Base-by-base conservation (phyloP, 164 flowering plant species). In the Sextonia rubra region DNA sequence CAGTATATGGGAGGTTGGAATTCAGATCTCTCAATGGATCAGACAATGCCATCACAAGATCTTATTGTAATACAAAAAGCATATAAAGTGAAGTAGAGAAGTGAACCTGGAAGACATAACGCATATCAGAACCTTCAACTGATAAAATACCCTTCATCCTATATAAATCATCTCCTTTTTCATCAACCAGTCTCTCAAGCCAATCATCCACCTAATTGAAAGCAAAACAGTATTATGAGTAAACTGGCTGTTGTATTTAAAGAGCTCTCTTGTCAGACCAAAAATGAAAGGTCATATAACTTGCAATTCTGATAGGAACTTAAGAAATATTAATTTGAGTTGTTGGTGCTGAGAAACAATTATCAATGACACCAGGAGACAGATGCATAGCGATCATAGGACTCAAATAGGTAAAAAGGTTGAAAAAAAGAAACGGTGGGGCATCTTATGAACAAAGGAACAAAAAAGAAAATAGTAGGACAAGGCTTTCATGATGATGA, bases 81-180 rank as follows among this genome's bases (percentile, higher is more conserved):
- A 32, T 6, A 32, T 6, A 32, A n/a, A 58, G 24, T 18, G 61
- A 1, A n/a, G 47, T 23, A 48, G 32, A 25, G 18, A 73, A 6
- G 27, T 66, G 69, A 68, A 93, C 99, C 99, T 95, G 99, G 55
- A 93, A 83, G 32, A 95, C 89, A 72, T 90, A 89, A n/a, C 94
- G 88, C 64, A 86, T 79, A 47, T 90, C 88, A 37, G 89, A 90
- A 73, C 78, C 88, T 74, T 74, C 76, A 47, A 95, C 85, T 3
- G 88, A 89, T 74, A 95, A 68, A 29, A 93, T 80, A 4, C 99
- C 99, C 79, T 95, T 95, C 94, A 93, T 84, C 80, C 99, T 82
- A 74, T 95, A 95, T 84, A 95, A 77, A 78, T 95, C 94, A 58
- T 95, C 97, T 29, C 97, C 99, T 71, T 95, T 95, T 69, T 93